These are phyloP conservation scores for Populus tomentosa DNA, from an alignment of 441 rosid species.

Conservation along the genomic window DNA sequence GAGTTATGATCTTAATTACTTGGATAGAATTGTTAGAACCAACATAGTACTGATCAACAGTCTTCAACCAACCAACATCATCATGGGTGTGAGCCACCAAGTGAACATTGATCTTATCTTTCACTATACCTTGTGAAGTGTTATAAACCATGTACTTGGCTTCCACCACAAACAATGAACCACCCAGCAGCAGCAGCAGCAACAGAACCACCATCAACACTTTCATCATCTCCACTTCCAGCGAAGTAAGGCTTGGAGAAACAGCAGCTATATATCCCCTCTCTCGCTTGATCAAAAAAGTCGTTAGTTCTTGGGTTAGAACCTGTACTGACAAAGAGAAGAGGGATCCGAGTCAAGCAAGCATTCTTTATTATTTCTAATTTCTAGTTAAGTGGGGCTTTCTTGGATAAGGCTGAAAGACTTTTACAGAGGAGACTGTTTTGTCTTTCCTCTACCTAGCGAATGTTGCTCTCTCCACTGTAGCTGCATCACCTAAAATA, in stretches of 20 bases:
- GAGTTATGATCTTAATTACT: slow-evolving; percentile 33
- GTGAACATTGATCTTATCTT: slow-evolving; percentile 89
- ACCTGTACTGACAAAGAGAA: background rate
- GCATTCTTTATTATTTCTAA: too few relatives aligned
- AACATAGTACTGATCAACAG: slow-evolving; percentile 96
- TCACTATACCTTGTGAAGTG: slow-evolving; percentile 75
- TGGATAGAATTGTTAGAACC: slow-evolving; percentile 99
- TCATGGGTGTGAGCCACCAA: slow-evolving; percentile 95
- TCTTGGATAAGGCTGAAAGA: background rate
- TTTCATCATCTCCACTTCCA: background rate
- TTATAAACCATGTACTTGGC: slow-evolving; percentile 63
- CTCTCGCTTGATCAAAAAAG: background rate
- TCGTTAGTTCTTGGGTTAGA: background rate
- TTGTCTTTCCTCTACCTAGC: background rate
- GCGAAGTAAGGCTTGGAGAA: background rate
- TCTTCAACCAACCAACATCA: slow-evolving; percentile 98
- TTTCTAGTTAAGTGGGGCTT: background rate
- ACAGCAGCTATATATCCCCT: background rate
- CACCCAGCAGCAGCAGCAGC: background rate
- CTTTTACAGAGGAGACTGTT: background rate
- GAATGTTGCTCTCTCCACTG: too few relatives aligned
- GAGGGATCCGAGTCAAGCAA: background rate
- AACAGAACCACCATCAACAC: background rate
- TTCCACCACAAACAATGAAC: background rate
- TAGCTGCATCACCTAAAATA: background rate